Base-by-base conservation (phyloP, 176 grass and related monocot species). In the Pontederia crassipes region DNA sequence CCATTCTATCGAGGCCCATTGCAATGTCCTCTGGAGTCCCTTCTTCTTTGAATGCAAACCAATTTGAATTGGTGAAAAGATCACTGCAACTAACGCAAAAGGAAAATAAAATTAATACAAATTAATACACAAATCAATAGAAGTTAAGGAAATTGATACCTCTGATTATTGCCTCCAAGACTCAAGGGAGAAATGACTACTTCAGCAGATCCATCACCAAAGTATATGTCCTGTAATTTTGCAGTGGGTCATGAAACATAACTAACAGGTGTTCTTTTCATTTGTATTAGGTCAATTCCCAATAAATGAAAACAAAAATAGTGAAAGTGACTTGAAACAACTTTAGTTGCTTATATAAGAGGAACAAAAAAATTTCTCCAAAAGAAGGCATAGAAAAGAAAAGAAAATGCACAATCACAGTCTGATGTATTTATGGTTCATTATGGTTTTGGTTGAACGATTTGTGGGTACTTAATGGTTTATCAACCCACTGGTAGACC, bases 61-160 rank as follows among this genome's bases (percentile, higher is more conserved):
- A 73, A 35, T 73, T 73, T 8, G 71, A 73, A 61, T 73, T 73
- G 14, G 71, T 73, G 59, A 73, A 73, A 73, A 73, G 28, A 46
- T 35, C 62, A 55, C 71, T 73, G 32, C 29, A 11, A 46, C 16
- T 14, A 40, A 40, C 32, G 3, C 32, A 40, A 17, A 12, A 14
- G 2, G n/a, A 6, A 50, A 8, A 59, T 7, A 53, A 20, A n/a
- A 28, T 20, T 50, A 52, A 6, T 51, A 11, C 8, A 11, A 51
- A 14, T 26, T 11, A 26, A 4, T 28, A 12, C 17, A 65, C 2
- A 65, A 51, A 51, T 8, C 2, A 12, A 51, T 11, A n/a, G 5
- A 20, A 17, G 5, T 20, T 55, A 54, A 5, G 29, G 17, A 26
- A 64, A 8, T 15, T 4, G 40, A 17, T 64, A 73, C 71, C 71